A percentile compares a stretch with the other conserved stretches of the same genome.
phyloP scores from a whole-genome alignment of 306 rosid species.

The Malus domestica region ASM211411v1 NC_041797.1:5275001-5275500 shows the following conservation, averaged over 20 bases:
- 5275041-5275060: slow-evolving; percentile 87
- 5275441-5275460: not conserved
- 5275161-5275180: not conserved
- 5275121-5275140: slow-evolving; percentile 67
- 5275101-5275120: slow-evolving; percentile 92
- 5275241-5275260: not conserved
- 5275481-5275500: too few species aligned
- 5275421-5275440: not conserved
- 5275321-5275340: not conserved
- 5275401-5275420: not conserved
- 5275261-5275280: not conserved
- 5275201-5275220: not conserved
- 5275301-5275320: not conserved
- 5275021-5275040: slow-evolving; percentile 91
- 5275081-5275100: slow-evolving; percentile 73
- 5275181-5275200: not conserved
- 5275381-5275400: not conserved
- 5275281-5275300: not conserved
- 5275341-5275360: not conserved
- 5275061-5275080: slow-evolving; percentile 87
- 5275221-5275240: not conserved
- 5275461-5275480: not conserved
- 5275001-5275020: slow-evolving; percentile 88
- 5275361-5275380: not conserved
- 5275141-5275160: not conserved